A percentile compares a stretch with the other conserved stretches of the same genome.
Conservation (phyloP, 371 early-diverging fungal genomes). For the Mortierella sp. region DNA sequence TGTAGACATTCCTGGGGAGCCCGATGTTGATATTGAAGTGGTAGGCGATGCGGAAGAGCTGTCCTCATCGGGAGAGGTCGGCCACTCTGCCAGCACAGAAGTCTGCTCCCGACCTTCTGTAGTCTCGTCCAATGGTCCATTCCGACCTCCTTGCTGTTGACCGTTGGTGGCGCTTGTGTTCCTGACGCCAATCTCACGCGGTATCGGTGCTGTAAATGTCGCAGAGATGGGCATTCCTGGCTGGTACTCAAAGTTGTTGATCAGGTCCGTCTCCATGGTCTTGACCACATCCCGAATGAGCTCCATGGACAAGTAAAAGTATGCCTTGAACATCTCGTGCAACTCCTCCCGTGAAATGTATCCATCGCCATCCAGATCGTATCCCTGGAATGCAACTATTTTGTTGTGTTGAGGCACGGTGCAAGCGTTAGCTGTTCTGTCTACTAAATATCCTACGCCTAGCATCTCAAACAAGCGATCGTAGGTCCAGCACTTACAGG, state of each 20-base stretch:
- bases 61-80: slow-evolving; percentile 18
- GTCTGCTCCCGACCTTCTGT: slow-evolving; percentile 23
- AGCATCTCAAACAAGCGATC: not conserved
- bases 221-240: slow-evolving; percentile 94
- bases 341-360: slow-evolving; percentile 88
- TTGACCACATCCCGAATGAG: slow-evolving; percentile 91
- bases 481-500: slow-evolving; percentile 65
- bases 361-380: slow-evolving; percentile 93
- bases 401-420: not conserved
- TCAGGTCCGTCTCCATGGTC: slow-evolving; percentile 92
- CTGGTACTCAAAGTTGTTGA: slow-evolving; percentile 90
- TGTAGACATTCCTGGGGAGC: not conserved
- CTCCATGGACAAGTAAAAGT: slow-evolving; percentile 90
- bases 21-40: slow-evolving; percentile 1
- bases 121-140: slow-evolving; percentile 15
- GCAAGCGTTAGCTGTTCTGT: not conserved
- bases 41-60: slow-evolving; percentile 15
- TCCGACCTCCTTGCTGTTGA: not conserved
- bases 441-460: not conserved
- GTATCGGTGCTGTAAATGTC: slow-evolving; percentile 90
- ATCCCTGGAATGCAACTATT: slow-evolving; percentile 90
- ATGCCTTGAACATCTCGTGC: slow-evolving; percentile 91
- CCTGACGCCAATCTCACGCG: slow-evolving; percentile 57
- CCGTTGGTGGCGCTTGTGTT: slow-evolving; percentile 30
- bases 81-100: slow-evolving; percentile 32